A percentile compares a stretch with the other conserved stretches of the same genome.
phyloP scores from a whole-genome alignment of 2,329 filamentous ascomycete genomes.

The Ceratocystiopsis brevicomis region DNA sequence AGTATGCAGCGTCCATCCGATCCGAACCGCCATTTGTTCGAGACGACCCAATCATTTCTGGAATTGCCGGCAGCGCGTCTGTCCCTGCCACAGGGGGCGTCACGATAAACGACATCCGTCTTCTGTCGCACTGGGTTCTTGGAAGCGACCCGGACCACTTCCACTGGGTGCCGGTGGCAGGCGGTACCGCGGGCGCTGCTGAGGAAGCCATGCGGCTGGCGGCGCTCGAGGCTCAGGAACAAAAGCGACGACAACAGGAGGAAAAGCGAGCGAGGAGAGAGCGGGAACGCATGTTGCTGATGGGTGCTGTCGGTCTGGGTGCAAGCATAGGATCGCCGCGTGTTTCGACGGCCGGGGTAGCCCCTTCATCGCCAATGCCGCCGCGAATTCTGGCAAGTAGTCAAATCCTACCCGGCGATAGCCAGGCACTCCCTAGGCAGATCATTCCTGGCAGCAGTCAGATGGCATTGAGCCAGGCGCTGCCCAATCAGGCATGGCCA shows the following conservation, averaged over 20 bases:
- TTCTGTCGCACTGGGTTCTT: conserved; percentile 19
- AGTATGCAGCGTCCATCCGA: conserved; percentile 16
- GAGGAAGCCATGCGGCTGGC: conserved; percentile 5
- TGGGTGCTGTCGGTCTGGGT: neutral
- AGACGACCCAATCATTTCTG: no score
- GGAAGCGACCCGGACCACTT: conserved; percentile 17
- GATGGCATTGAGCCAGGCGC: conserved; percentile 4
- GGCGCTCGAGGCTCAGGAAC: conserved; percentile 10
- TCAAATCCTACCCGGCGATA: no score
- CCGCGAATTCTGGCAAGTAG: conserved; percentile 4
- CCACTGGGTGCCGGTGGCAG: conserved; percentile 11
- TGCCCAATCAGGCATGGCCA: neutral
- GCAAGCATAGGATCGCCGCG: neutral
- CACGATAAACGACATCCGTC: conserved; percentile 10
- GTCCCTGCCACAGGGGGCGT: no score
- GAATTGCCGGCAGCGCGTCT: no score
- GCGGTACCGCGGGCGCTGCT: neutral
- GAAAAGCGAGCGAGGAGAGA: conserved; percentile 12
- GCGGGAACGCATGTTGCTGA: conserved; percentile 8
- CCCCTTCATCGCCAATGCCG: conserved; percentile 1
- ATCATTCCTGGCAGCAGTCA: neutral
- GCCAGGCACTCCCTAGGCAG: neutral
- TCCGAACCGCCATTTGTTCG: conserved; percentile 10
- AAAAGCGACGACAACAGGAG: conserved; percentile 11
- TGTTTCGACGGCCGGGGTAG: neutral